phyloP scores from a whole-genome alignment of 805 yeast species.

The Metschnikowia lochheadii region DNA sequence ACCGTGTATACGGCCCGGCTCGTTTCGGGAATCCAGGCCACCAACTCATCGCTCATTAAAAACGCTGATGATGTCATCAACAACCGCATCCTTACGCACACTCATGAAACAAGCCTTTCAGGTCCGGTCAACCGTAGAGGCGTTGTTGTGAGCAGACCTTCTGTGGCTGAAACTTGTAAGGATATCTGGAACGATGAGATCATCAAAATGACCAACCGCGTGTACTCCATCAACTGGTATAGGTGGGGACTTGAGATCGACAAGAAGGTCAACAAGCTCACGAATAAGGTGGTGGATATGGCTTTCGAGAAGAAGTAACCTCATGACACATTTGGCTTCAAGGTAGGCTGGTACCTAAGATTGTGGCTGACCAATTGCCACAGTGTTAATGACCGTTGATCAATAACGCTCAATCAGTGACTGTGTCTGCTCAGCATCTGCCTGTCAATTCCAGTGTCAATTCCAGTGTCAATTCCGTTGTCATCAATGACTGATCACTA shows the following conservation, averaged over 20 bases:
- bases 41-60: constrained; percentile 44
- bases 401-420: no score
- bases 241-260: constrained; percentile 35
- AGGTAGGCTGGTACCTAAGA: no score
- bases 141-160: constrained; percentile 29
- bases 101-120: constrained; percentile 41
- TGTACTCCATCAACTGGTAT: constrained; percentile 53
- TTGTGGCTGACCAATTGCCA: no score
- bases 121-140: constrained; percentile 36
- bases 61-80: constrained; percentile 49
- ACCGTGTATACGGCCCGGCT: constrained; percentile 60
- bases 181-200: constrained; percentile 81
- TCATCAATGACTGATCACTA: no score
- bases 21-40: constrained; percentile 44
- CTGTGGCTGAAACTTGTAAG: constrained; percentile 56
- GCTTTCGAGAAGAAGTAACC: constrained; percentile 10
- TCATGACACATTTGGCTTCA: background rate
- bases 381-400: no score
- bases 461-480: no score
- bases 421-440: no score
- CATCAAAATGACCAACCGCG: constrained; percentile 57
- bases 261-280: constrained; percentile 26
- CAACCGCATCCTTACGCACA: constrained; percentile 48
- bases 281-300: constrained; percentile 22
- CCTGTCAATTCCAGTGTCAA: no score